Conservation (phyloP, 345 rosid species). For the Lumnitzera racemosa region DNA sequence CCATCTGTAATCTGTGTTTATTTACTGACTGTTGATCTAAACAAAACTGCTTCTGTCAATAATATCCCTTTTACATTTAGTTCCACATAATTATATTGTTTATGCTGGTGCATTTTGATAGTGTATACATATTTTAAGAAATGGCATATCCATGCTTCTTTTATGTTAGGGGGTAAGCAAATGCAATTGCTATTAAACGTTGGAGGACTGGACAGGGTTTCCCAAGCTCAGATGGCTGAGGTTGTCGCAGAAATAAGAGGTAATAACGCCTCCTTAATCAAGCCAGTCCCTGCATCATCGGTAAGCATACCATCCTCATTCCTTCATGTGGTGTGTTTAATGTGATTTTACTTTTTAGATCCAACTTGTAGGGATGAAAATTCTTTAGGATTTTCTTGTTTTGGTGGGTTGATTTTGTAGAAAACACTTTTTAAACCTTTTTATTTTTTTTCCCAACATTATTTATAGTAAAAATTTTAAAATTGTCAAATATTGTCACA, state of each 20-base stretch:
- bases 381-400: background rate
- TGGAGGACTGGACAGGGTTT: slow-evolving; percentile 80
- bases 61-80: background rate
- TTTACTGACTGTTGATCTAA: slow-evolving; percentile 2
- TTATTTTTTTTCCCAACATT: too few species aligned
- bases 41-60: background rate
- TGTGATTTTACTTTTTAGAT: background rate
- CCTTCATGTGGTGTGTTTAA: background rate
- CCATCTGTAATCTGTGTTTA: background rate
- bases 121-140: background rate
- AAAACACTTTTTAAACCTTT: too few species aligned
- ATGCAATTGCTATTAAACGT: slow-evolving; percentile 66
- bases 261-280: slow-evolving; percentile 47
- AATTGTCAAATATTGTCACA: too few species aligned
- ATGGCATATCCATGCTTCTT: background rate
- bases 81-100: background rate
- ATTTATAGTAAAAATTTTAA: too few species aligned
- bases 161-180: slow-evolving; percentile 44
- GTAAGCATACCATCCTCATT: slow-evolving; percentile 21
- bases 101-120: background rate
- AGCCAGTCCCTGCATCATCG: slow-evolving; percentile 62
- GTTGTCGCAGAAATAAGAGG: slow-evolving; percentile 62
- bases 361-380: background rate
- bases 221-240: slow-evolving; percentile 91
- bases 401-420: background rate